phyloP scores from a whole-genome alignment of 202 grass and related monocot species.

The Zoysia matrella region DNA sequence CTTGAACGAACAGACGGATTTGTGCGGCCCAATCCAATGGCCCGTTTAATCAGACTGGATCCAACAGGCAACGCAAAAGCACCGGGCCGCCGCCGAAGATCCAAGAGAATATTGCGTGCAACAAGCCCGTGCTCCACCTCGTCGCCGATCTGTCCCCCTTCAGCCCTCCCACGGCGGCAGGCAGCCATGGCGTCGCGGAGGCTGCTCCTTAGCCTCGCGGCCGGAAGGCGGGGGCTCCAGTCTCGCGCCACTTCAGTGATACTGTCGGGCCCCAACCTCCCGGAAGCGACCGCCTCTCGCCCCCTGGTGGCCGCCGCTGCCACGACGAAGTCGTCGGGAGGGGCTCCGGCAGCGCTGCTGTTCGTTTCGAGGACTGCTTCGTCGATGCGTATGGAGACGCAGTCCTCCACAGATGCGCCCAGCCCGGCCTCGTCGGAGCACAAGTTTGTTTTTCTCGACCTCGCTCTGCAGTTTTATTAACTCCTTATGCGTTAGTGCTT shows the following conservation, averaged over 20 bases:
- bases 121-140: neutral
- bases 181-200: constrained; percentile 57
- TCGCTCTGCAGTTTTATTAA: neutral
- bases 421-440: constrained; percentile 8
- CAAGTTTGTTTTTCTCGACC: constrained; percentile 33
- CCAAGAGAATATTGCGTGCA: no score
- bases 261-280: neutral
- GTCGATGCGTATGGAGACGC: constrained; percentile 11
- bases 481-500: neutral
- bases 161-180: neutral
- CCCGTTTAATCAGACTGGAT: no score
- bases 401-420: constrained; percentile 24
- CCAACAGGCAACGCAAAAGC: no score
- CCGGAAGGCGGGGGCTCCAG: constrained; percentile 22
- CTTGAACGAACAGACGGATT: no score
- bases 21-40: no score
- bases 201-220: constrained; percentile 30
- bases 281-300: constrained; percentile 28
- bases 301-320: constrained; percentile 8
- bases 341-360: constrained; percentile 15
- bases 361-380: constrained; percentile 41
- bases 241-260: neutral
- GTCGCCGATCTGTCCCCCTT: neutral
- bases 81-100: no score
- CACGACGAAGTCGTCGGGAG: neutral